Percentiles rank a stretch among this genome's conserved stretches.
Evolutionary conservation across 1,284 basidiomycete species (phyloP).

Genomic region (Mycena sp.): DNA sequence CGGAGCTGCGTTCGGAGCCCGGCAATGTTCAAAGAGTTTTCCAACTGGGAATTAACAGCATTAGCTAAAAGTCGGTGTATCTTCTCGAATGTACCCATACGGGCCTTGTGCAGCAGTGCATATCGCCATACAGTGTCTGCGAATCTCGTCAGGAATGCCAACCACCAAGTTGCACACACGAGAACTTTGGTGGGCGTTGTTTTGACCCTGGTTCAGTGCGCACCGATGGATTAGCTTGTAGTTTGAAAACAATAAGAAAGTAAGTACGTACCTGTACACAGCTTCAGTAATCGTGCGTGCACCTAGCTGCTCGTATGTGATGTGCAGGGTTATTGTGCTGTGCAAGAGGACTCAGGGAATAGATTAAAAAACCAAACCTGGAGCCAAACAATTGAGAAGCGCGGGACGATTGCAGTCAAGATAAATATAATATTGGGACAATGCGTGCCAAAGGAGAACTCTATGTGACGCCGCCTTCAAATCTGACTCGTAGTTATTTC

Average conservation of each 20-base stretch:
- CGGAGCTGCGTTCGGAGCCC: background rate
- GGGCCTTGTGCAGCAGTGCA: background rate
- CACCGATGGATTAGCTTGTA: background rate
- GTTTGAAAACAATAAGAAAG: too few relatives aligned
- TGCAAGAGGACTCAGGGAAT: too few relatives aligned
- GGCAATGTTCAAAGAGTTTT: background rate
- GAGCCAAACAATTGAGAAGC: background rate
- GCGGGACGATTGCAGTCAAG: background rate
- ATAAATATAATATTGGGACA: background rate
- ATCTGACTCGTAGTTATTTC: background rate
- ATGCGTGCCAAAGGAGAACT: background rate
- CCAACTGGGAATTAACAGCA: background rate
- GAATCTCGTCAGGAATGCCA: background rate
- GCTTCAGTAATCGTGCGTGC: too few relatives aligned
- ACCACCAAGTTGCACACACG: background rate
- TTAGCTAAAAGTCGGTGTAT: background rate
- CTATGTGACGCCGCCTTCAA: background rate
- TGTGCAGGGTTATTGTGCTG: too few relatives aligned
- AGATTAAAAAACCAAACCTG: too few relatives aligned
- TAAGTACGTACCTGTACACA: too few relatives aligned
- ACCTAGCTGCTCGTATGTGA: too few relatives aligned
- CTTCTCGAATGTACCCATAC: background rate
- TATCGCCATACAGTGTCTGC: background rate
- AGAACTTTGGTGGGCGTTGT: background rate
- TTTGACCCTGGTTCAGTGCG: background rate